Evolutionary conservation across 805 yeast species (phyloP).

Genomic region (Pichia kluyveri): DNA sequence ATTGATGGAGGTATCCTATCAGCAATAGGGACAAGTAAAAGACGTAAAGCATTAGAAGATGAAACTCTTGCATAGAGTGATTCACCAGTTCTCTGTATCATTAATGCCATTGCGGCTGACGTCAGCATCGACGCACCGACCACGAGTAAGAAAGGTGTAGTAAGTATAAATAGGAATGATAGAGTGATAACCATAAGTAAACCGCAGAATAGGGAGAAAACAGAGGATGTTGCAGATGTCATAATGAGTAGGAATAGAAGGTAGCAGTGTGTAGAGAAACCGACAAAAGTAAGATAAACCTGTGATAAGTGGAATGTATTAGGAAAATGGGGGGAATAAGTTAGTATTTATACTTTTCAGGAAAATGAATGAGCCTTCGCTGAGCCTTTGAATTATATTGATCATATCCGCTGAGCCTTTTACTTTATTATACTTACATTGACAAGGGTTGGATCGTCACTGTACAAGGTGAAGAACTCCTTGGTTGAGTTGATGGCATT

Average conservation of each 20-base stretch:
- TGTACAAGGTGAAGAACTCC: background rate
- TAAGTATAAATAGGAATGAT: slow-evolving; percentile 10
- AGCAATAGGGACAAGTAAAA: slow-evolving; percentile 10
- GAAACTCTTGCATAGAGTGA: no score
- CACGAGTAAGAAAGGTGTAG: slow-evolving; percentile 24
- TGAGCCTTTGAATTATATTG: no score
- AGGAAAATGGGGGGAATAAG: background rate
- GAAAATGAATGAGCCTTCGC: background rate
- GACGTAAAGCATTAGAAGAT: background rate
- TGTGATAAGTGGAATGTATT: background rate
- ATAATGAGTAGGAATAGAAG: background rate
- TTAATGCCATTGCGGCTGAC: no score
- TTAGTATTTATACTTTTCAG: background rate
- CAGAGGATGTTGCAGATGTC: background rate
- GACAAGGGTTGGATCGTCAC: background rate
- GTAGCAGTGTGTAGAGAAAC: background rate
- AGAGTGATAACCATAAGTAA: slow-evolving; percentile 10
- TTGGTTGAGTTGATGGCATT: no score
- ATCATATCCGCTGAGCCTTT: no score
- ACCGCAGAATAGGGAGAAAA: slow-evolving; percentile 14
- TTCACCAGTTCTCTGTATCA: no score
- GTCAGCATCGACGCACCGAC: slow-evolving; percentile 4
- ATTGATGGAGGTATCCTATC: slow-evolving; percentile 27
- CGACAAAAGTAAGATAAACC: slow-evolving; percentile 2
- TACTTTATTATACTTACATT: background rate